A percentile compares a stretch with the other conserved stretches of the same genome.
phyloP scores from a whole-genome alignment of 176 grass and related monocot genomes.

The Saccharum officinarum region DNA sequence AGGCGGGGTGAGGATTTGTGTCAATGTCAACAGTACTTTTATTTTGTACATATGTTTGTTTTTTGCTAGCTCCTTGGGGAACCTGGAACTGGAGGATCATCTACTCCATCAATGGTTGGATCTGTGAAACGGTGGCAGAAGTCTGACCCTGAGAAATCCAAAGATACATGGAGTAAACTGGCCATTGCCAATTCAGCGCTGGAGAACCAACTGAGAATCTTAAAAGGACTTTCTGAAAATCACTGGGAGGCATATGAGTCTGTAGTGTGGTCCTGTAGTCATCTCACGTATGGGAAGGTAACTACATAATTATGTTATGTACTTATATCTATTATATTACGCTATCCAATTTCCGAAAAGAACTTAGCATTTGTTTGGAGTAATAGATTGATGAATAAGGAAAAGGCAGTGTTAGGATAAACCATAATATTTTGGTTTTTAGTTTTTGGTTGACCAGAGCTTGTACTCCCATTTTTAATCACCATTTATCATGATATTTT shows the following conservation, averaged over 20 bases:
- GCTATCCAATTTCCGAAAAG: conserved; percentile 13
- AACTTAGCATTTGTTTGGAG: background rate
- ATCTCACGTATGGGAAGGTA: conserved; percentile 52
- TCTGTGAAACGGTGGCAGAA: conserved; percentile 91
- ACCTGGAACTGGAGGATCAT: conserved; percentile 92
- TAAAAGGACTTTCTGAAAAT: conserved; percentile 68
- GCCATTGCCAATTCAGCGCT: conserved; percentile 65
- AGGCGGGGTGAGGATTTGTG: too few relatives aligned
- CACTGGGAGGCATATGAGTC: conserved; percentile 55
- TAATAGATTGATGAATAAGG: conserved; percentile 17
- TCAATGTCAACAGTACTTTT: background rate
- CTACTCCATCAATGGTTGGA: conserved; percentile 94
- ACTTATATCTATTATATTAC: background rate
- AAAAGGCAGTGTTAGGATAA: conserved; percentile 11
- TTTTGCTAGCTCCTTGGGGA: conserved; percentile 75
- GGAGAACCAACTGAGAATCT: conserved; percentile 68
- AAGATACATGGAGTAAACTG: conserved; percentile 74
- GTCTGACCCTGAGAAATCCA: conserved; percentile 74
- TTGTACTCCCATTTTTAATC: background rate
- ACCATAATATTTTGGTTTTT: background rate
- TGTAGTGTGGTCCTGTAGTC: conserved; percentile 59
- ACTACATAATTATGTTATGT: conserved; percentile 3
- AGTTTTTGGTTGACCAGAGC: background rate
- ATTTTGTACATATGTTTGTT: conserved; percentile 19
- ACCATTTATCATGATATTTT: background rate